Evolutionary conservation across 2,329 filamentous ascomycete genomes (phyloP).

Genomic region (Neopestalotiopsis sp.): DNA sequence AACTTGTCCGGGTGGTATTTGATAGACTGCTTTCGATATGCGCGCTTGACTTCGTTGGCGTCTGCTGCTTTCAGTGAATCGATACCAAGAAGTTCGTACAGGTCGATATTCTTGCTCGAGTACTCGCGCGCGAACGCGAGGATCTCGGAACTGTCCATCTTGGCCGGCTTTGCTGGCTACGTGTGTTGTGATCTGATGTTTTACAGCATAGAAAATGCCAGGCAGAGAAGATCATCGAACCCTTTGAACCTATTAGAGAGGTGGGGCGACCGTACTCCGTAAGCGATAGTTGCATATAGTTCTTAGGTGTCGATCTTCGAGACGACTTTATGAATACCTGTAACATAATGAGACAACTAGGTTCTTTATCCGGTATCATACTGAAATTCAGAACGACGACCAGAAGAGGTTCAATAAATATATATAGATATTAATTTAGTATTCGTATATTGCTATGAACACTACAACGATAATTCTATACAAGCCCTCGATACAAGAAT

Average conservation of each 20-base stretch:
- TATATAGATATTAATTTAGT: too few species aligned
- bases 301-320: background rate
- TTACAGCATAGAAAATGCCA: background rate
- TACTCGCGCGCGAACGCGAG: constrained; percentile 61
- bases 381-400: too few species aligned
- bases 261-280: background rate
- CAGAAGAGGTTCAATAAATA: too few species aligned
- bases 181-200: background rate
- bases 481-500: background rate
- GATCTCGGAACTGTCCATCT: constrained; percentile 49
- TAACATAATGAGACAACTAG: too few species aligned
- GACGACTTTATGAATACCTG: background rate
- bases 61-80: constrained; percentile 65
- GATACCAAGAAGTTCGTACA: constrained; percentile 78
- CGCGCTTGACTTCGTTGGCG: constrained; percentile 73
- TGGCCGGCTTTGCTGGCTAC: background rate
- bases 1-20: constrained; percentile 91
- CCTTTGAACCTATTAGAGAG: background rate
- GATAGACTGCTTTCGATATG: constrained; percentile 84
- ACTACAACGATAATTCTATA: too few species aligned
- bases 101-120: constrained; percentile 68
- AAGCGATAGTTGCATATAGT: background rate
- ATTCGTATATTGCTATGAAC: too few species aligned
- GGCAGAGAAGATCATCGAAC: background rate
- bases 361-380: too few species aligned